Evolutionary conservation across 2,329 filamentous ascomycete genomes (phyloP), one percentile per base, ranked within the genome.

Genomic region (Phyllosticta citriasiana): DNA sequence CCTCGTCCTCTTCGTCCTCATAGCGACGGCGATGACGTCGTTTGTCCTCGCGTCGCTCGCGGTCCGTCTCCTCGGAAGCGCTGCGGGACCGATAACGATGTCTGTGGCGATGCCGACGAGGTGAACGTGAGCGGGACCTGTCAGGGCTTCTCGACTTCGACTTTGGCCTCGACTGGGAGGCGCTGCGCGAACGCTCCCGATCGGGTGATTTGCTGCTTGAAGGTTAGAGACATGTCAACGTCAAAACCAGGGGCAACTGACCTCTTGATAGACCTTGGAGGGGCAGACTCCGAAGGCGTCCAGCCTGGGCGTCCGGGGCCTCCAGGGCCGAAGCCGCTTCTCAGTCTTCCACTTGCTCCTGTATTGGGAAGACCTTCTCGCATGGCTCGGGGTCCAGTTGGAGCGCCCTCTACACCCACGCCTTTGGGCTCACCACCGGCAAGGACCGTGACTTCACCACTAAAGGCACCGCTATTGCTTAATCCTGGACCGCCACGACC

Each of bases 331-430:
- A 61, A 63, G 3, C 53, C 56, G 19, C 53, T 33, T 50, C 61
- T 61, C 53, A 72, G 86, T 72, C 80, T 74, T 67, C 88, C 83
- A 65, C 86, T 82, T 59, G 89, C 82, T 66, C 88, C 89, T 62
- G 87, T 92, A 73, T 95, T 95, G 57, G 89, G 88, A 10, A 91
- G 79, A 30, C 91, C 91, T 74, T 94, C 88, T 65, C 93, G 84
- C 90, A 97, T 96, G 19, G 94, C 94, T 75, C 94, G 92, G 55
- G 94, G 94, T 9, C 92, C 94, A 60, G 88, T 96, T 27, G 94
- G 94, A 27, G 94, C 94, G 76, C 83, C 83, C 69, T 78, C 78
- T 58, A 85, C 82, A 47, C 82, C 82, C 81, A 90, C 76, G 4
- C 79, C 80, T 57, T 74, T 74, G 6, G 78, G 73, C 63, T 75